Percentiles rank a stretch among this genome's conserved stretches.
Evolutionary conservation across 2,329 filamentous ascomycete species (phyloP).

Genomic region (Ustulina deusta): DNA sequence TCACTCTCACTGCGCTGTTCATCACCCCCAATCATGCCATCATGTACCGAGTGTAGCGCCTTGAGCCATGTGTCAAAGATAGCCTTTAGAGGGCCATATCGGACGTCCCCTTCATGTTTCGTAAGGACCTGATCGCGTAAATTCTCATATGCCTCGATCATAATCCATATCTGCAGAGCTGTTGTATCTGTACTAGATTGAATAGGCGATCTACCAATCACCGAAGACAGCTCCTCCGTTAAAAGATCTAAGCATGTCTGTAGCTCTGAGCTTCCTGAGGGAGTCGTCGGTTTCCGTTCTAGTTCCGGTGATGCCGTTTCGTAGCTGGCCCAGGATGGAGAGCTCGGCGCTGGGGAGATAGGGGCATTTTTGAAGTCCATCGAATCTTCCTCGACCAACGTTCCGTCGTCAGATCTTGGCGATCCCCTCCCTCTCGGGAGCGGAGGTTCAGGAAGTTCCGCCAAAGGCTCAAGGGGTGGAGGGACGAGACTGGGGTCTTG

Average conservation of each 20-base stretch:
- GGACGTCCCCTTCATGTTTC: constrained; percentile 47
- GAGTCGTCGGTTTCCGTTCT: constrained; percentile 21
- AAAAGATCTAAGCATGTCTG: constrained; percentile 65
- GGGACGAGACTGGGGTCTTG: constrained; percentile 28
- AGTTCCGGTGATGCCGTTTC: constrained; percentile 32
- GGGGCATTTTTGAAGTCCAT: constrained; percentile 62
- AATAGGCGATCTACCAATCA: constrained; percentile 47
- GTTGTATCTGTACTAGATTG: constrained; percentile 53
- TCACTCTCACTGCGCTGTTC: constrained; percentile 51
- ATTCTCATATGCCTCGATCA: constrained; percentile 70
- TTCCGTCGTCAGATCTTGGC: constrained; percentile 59
- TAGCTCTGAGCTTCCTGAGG: constrained; percentile 56
- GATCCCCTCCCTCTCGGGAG: constrained; percentile 46
- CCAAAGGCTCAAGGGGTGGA: constrained; percentile 33
- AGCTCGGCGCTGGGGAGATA: constrained; percentile 53
- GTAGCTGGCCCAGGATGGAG: constrained; percentile 43
- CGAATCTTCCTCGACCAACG: constrained; percentile 61
- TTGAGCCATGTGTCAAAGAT: constrained; percentile 66
- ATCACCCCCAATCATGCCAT: constrained; percentile 51
- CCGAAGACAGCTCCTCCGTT: constrained; percentile 61
- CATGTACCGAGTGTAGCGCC: constrained; percentile 62
- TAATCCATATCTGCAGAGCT: constrained; percentile 65
- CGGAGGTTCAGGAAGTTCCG: constrained; percentile 37
- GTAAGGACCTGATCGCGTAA: constrained; percentile 60
- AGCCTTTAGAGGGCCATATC: constrained; percentile 51